Base-by-base conservation (phyloP, 139 green algal genomes). In the Coccomyxa sp. region DNA sequence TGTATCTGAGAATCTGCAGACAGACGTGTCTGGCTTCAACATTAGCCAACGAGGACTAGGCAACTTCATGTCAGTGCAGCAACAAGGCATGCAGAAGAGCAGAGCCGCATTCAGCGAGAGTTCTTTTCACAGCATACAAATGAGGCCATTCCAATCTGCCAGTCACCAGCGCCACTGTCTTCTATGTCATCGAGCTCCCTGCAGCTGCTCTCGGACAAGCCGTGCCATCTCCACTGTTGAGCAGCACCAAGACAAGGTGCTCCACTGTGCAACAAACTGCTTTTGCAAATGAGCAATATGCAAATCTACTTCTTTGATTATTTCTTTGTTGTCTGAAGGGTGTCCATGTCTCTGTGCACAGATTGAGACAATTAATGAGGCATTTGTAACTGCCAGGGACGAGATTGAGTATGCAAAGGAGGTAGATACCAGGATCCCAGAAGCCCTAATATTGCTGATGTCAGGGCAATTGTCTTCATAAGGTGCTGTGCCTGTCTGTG, bases 381-480 rank as follows among this genome's bases (percentile, higher is more conserved):
- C 80, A 32, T 93, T 92, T 87, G 82, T 83, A 13, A 85, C 90
- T 32, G 88, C 86, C 0, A 76, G 90, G 4, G 88, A 93, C n/a
- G 90, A 94, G 79, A 91, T 94, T 25, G 86, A 90, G 45, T 88
- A 87, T 38, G 88, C 88, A 18, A 21, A 71, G 63, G 63, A 71
- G 63, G 63, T 71, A 25, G 4, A 71, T 71, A 71, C 1, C 63
- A 71, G 63, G 10, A 28, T 21, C 10, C 63, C 21, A 25, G 18
- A 71, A 21, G 7, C 63, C 10, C 21, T 71, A 68, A 15, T 25
- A 71, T 9, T 11, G 18, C 9, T 21, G 63, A 71, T 25, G 63
- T 71, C 31, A 85, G 18, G 90, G 63, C 18, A 25, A 9, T 28
- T 71, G 63, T 28, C 21, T 71, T 1, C 9, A 21, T 25, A 4